Percentiles rank a stretch among this genome's conserved stretches.
phyloP scores from a whole-genome alignment of 1,284 basidiomycete species.

The Bondarzewia mesenterica region DNA sequence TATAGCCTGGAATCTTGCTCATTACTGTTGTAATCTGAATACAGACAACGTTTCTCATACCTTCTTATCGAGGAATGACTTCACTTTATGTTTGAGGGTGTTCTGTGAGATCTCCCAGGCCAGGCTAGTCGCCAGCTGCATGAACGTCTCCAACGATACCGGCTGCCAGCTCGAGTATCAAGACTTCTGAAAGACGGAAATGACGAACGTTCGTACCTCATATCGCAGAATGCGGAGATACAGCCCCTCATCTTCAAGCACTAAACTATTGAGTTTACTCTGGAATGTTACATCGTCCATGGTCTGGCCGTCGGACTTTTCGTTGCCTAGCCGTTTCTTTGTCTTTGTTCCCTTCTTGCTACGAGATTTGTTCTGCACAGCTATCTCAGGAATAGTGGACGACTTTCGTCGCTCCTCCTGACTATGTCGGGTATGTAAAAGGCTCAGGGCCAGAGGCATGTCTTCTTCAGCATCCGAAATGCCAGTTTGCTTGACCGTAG shows the following conservation, averaged over 20 bases:
- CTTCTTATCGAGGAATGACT: conserved; percentile 50
- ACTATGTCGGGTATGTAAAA: not conserved
- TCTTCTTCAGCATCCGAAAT: not conserved
- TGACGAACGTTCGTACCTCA: conserved; percentile 36
- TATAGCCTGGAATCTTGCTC: conserved; percentile 34
- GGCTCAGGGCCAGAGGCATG: not conserved
- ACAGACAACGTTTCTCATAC: conserved; percentile 22
- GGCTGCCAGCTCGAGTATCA: conserved; percentile 35
- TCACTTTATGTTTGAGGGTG: conserved; percentile 33
- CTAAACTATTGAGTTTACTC: conserved; percentile 29
- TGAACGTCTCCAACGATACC: conserved; percentile 48
- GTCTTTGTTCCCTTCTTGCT: conserved; percentile 1
- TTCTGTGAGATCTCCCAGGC: conserved; percentile 25
- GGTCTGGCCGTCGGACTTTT: conserved; percentile 12
- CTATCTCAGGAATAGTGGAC: no score
- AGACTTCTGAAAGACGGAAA: not conserved
- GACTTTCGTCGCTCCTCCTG: no score
- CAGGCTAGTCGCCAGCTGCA: conserved; percentile 25
- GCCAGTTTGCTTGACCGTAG: no score
- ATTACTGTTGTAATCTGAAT: not conserved
- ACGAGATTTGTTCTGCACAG: not conserved
- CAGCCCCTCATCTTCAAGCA: conserved; percentile 36
- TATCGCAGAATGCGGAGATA: conserved; percentile 52
- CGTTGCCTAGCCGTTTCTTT: conserved; percentile 12
- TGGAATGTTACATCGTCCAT: conserved; percentile 25